phyloP scores from a whole-genome alignment of 106 monocot genomes.

The Hemerocallis citrina region DNA sequence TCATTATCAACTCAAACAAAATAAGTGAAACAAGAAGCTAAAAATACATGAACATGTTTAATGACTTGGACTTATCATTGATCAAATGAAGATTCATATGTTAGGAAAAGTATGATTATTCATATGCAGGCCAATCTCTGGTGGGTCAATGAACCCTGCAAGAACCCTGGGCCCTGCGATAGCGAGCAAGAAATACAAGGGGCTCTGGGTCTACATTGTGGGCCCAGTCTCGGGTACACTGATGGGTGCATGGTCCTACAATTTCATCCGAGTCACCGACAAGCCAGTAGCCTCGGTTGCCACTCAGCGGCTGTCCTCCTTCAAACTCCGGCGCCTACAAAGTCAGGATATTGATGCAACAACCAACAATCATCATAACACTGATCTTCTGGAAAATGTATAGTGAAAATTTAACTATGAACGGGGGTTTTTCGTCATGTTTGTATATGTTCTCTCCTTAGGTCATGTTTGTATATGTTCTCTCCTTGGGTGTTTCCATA shows the following conservation, averaged over 20 bases:
- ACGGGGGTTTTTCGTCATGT: background rate
- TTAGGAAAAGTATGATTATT: too few species aligned
- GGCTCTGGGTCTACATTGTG: slow-evolving; percentile 57
- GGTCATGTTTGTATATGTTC: too few species aligned
- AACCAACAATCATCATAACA: background rate
- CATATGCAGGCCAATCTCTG: slow-evolving; percentile 79
- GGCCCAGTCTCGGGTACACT: slow-evolving; percentile 52
- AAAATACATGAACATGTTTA: too few species aligned
- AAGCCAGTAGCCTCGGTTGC: background rate
- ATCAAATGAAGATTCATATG: background rate
- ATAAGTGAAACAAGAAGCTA: too few species aligned
- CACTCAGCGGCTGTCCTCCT: slow-evolving; percentile 24
- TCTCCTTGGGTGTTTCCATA: too few species aligned
- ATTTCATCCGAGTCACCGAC: slow-evolving; percentile 24
- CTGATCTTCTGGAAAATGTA: background rate
- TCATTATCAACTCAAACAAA: too few species aligned
- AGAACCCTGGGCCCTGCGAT: slow-evolving; percentile 67
- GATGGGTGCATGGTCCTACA: slow-evolving; percentile 43
- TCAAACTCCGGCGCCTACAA: slow-evolving; percentile 44
- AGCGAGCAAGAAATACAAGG: slow-evolving; percentile 37
- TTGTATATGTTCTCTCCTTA: background rate
- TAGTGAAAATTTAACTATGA: background rate
- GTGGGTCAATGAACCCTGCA: slow-evolving; percentile 82
- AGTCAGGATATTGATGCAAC: slow-evolving; percentile 22
- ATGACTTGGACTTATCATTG: too few species aligned